Percentiles rank a stretch among this genome's conserved stretches.
Evolutionary conservation across 1,139 yeast species (phyloP).

Genomic region (Taphrina confusa): DNA sequence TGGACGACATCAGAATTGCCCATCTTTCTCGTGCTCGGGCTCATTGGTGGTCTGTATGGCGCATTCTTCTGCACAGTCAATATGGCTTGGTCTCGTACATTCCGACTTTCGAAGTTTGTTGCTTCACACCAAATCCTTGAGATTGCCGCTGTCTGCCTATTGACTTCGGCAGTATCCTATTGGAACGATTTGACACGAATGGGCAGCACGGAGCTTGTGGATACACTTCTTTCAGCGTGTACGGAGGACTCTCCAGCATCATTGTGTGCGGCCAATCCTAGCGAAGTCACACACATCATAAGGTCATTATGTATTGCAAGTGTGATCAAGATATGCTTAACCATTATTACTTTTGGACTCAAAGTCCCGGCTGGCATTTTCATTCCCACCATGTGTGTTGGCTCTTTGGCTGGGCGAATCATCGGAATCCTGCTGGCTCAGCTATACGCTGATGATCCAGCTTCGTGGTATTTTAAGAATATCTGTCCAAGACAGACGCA

Average conservation of each 20-base stretch:
- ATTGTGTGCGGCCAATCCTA: slow-evolving; percentile 42
- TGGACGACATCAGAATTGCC: slow-evolving; percentile 58
- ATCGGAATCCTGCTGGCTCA: slow-evolving; percentile 55
- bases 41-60: slow-evolving; percentile 62
- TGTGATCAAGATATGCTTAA: slow-evolving; percentile 53
- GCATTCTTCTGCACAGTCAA: slow-evolving; percentile 57
- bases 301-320: slow-evolving; percentile 52
- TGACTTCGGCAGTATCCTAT: slow-evolving; percentile 57
- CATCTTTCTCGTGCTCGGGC: slow-evolving; percentile 55
- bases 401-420: slow-evolving; percentile 63
- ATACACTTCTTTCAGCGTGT: slow-evolving; percentile 59
- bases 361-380: slow-evolving; percentile 68
- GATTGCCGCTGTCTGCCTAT: slow-evolving; percentile 53
- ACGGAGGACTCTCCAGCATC: slow-evolving; percentile 52
- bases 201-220: slow-evolving; percentile 58
- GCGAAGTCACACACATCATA: slow-evolving; percentile 43
- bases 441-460: slow-evolving; percentile 19
- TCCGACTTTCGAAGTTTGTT: slow-evolving; percentile 50
- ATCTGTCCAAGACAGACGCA: neutral
- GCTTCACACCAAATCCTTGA: slow-evolving; percentile 54
- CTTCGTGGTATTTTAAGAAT: neutral
- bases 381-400: slow-evolving; percentile 69
- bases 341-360: slow-evolving; percentile 60
- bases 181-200: slow-evolving; percentile 58
- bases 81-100: slow-evolving; percentile 56